phyloP scores from a whole-genome alignment of 2,329 filamentous ascomycete species.

The Fusarium torulosum region DNA sequence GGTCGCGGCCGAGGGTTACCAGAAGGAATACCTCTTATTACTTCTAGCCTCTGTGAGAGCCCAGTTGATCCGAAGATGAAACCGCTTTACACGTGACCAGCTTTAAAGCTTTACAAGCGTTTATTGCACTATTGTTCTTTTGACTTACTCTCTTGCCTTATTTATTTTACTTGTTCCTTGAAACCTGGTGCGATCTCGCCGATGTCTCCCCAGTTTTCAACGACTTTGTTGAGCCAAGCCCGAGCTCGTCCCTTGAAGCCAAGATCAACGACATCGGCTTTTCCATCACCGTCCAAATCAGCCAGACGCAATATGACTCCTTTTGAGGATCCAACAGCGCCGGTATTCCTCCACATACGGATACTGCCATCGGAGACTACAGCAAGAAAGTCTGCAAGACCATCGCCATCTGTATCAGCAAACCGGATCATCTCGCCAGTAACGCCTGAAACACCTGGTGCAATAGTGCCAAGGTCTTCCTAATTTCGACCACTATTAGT shows the following conservation, averaged over 20 bases:
- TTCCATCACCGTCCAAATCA: slow-evolving; percentile 15
- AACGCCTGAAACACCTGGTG: slow-evolving; percentile 16
- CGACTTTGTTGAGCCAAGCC: slow-evolving; percentile 24
- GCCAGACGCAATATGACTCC: slow-evolving; percentile 7
- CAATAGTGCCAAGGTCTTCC: slow-evolving; percentile 15
- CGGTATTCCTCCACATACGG: slow-evolving; percentile 38
- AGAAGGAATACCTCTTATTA: too few relatives aligned
- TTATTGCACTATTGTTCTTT: too few relatives aligned
- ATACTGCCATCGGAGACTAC: slow-evolving; percentile 28
- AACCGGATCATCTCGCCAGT: slow-evolving; percentile 29
- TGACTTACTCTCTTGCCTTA: too few relatives aligned
- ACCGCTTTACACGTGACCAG: too few relatives aligned
- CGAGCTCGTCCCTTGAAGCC: slow-evolving; percentile 19
- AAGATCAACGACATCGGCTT: slow-evolving; percentile 10
- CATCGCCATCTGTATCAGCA: slow-evolving; percentile 36
- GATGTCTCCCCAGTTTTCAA: neutral
- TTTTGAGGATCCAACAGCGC: neutral
- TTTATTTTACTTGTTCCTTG: too few relatives aligned
- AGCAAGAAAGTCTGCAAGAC: slow-evolving; percentile 32
- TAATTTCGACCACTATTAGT: slow-evolving; percentile 10
- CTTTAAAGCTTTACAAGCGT: too few relatives aligned
- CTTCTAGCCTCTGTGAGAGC: too few relatives aligned
- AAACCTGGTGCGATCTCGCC: slow-evolving; percentile 19
- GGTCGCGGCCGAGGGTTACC: too few relatives aligned
- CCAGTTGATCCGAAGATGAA: too few relatives aligned